These are phyloP conservation scores for Hyphodiscus sp. DNA, from an alignment of 2,329 filamentous ascomycete species.

Conservation along the genomic window DNA sequence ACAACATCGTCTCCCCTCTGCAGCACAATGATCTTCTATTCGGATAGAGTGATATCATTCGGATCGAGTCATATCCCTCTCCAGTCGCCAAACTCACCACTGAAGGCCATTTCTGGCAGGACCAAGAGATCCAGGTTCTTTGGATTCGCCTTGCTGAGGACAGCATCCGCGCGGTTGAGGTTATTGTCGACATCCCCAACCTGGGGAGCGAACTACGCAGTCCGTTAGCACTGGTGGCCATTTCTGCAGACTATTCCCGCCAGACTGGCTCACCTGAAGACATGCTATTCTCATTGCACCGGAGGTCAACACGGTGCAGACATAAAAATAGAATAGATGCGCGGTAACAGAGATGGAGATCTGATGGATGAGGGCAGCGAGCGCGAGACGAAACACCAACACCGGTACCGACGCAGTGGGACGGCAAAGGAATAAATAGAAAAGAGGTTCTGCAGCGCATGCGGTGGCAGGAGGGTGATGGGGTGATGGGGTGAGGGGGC, in stretches of 20 bases:
- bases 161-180: conserved; percentile 57
- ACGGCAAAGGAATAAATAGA: no score
- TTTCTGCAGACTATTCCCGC: no score
- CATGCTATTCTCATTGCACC: conserved; percentile 64
- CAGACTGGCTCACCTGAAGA: conserved; percentile 51
- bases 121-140: conserved; percentile 63
- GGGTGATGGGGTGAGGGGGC: no score
- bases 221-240: not conserved
- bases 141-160: conserved; percentile 48
- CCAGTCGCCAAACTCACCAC: conserved; percentile 53
- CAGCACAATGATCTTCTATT: not conserved
- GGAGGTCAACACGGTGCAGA: no score
- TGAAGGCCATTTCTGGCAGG: conserved; percentile 70
- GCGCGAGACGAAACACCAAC: no score
- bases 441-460: no score
- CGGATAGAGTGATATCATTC: not conserved
- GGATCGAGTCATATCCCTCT: not conserved
- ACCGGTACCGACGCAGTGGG: no score
- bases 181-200: conserved; percentile 67
- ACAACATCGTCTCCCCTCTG: not conserved
- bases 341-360: no score
- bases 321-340: no score
- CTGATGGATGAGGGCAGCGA: no score
- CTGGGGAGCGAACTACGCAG: conserved; percentile 28
- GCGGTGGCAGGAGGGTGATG: no score